Base-by-base conservation (phyloP, 805 yeast species). In the Hanseniaspora valbyensis region DNA sequence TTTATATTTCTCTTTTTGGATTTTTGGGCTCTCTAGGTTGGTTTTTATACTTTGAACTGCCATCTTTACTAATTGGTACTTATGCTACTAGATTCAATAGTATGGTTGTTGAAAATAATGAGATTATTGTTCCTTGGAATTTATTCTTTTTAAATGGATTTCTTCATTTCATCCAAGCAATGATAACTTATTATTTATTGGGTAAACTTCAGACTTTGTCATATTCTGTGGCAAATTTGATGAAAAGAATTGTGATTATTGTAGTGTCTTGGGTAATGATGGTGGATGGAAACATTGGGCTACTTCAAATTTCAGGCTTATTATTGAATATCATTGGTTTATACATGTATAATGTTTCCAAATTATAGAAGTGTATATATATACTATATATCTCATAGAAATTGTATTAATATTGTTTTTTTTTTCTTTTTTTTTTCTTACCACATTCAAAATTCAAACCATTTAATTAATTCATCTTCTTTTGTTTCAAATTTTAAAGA, bases 161-260 rank as follows among this genome's bases (percentile, higher is more conserved):
- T 14, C 77, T 84, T 14, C 95, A 86, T 65, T 88, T 84, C 57
- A 61, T 76, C 34, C 96, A 88, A 66, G 81, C 89, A 37, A 67
- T 87, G 61, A 70, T 88, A 36, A 87, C 95, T 14, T 85, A 84
- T 64, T 86, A 83, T 66, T 69, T 88, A 29, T 66, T 88, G 41
- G 92, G 95, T 19, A 75, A 81, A 60, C 73, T 88, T 5, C 83
- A 95, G 2, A 85, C 96, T 0, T 80, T 88, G 12, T 77, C 92
- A 2, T 88, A 86, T 65, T 83, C 94, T 1, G 80, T 88, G 52
- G 95, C 95, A 2, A 79, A 85, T 39, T 75, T 88, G 76, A 75
- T 88, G 77, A 88, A 88, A 66, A 77, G 95, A 59, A 83, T 88
- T n/a, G 83, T 85, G 1, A 77, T 88, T 28, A 87, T 88, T 39